Evolutionary conservation across 208 protist genomes (phyloP).

Genomic region (Trypanosoma scelopori): DNA sequence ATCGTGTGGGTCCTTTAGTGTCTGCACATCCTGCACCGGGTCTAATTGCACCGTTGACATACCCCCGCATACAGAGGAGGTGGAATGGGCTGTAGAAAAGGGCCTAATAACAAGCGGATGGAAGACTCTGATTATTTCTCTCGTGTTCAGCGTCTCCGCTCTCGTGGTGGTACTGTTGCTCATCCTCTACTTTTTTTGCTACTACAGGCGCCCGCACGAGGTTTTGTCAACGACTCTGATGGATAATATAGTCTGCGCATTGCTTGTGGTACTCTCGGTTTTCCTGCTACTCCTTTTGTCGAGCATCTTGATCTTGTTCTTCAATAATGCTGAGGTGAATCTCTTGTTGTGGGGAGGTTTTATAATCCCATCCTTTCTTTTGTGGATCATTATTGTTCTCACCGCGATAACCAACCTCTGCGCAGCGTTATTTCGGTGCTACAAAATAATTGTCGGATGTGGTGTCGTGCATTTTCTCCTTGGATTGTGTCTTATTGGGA

Average conservation of each 20-base stretch:
- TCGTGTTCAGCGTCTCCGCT: constrained; percentile 23
- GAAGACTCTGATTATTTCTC: constrained; percentile 27
- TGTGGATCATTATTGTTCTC: constrained; percentile 33
- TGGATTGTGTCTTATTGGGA: constrained; percentile 33
- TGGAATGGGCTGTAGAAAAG: neutral
- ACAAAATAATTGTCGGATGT: constrained; percentile 29
- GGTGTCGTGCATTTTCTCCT: constrained; percentile 30
- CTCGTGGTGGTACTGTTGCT: constrained; percentile 26
- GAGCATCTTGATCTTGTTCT: constrained; percentile 27
- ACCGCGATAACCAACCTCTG: constrained; percentile 30
- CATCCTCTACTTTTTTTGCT: constrained; percentile 30
- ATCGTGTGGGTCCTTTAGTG: neutral
- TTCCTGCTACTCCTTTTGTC: constrained; percentile 28
- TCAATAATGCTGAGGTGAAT: constrained; percentile 21
- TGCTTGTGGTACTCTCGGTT: constrained; percentile 16
- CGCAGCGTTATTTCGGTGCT: constrained; percentile 40
- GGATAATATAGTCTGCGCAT: constrained; percentile 32
- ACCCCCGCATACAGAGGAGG: neutral
- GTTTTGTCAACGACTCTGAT: constrained; percentile 35
- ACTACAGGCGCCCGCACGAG: constrained; percentile 36
- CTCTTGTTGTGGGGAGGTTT: constrained; percentile 33
- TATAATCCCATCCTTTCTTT: constrained; percentile 30
- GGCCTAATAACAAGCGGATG: neutral
- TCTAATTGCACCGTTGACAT: neutral
- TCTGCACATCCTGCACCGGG: constrained; percentile 15